Evolutionary conservation across 2,329 filamentous ascomycete genomes (phyloP), one percentile per base, ranked within the genome.

Genomic region (Thermochaetoides dissita): DNA sequence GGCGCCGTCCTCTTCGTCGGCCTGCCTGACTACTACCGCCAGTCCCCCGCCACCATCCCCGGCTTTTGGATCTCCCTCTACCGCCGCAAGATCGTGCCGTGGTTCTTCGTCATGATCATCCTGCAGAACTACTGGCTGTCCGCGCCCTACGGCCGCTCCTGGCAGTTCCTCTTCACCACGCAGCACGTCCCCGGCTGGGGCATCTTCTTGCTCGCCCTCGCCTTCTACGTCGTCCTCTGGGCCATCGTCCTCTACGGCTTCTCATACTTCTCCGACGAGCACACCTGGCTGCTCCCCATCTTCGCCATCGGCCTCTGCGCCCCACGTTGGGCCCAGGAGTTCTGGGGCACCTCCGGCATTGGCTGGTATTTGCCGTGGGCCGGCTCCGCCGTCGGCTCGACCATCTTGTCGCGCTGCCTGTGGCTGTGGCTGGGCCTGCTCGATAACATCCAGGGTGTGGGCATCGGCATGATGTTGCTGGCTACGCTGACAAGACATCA

Each of bases 371-470:
- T 82, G 2, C 78, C 78, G 3, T 81, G 76, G 76, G 71, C 71
- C 6, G 72, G 72, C 34, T 61, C 63, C 2, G 68, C 69, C 11
- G 58, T 72, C 0, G 64, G 67, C 7, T 68, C 71, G 3, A 73
- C 77, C 0, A 55, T 81, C 1, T 58, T 75, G 7, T 72, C 72
- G 2, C 65, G 77, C 35, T 61, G 64, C 42, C 58, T 81, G 5
- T 81, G 78, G 77, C 64, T 81, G 8, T 82, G 77, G 76, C 68
- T 82, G 0, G 78, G 78, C 34, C 67, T 80, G 5, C 63, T 81
- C 8, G 78, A 82, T 50, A 67, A 73, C 8, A 60, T 81, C 6
- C 78, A 82, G 55, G 75, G 76, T 34, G 70, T 81, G 2, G 78
- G 78, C 2, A 71, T 81, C 42, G 78, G 78, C 41, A 81, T 81